A percentile compares a stretch with the other conserved stretches of the same genome.
Evolutionary conservation across 352 stramenopile species (phyloP).

Genomic region (Thraustochytrium sp.): DNA sequence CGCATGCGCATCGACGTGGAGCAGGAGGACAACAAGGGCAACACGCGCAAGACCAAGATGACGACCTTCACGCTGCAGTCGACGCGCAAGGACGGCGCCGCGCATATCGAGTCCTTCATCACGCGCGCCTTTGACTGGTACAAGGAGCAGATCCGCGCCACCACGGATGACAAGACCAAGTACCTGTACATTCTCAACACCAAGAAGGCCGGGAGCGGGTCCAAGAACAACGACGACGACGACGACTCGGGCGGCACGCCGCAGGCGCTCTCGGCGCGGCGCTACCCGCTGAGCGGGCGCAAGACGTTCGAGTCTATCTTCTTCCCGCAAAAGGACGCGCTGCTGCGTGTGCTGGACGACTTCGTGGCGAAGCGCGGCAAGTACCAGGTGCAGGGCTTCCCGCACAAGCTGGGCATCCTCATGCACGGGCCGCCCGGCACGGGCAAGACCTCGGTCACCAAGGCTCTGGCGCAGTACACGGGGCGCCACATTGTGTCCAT

Average conservation of each 20-base stretch:
- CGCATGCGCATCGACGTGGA: not conserved
- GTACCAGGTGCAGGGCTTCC: slow-evolving; percentile 75
- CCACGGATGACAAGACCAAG: slow-evolving; percentile 12
- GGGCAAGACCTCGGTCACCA: slow-evolving; percentile 81
- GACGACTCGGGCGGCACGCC: slow-evolving; percentile 46
- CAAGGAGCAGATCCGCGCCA: slow-evolving; percentile 45
- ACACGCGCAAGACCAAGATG: slow-evolving; percentile 40
- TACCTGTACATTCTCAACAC: slow-evolving; percentile 19
- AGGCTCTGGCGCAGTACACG: slow-evolving; percentile 69
- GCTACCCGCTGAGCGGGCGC: slow-evolving; percentile 60
- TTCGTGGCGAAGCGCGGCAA: slow-evolving; percentile 60
- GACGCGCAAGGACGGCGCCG: not conserved
- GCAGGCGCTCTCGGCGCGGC: not conserved
- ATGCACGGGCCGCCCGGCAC: slow-evolving; percentile 76
- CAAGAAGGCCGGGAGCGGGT: not conserved
- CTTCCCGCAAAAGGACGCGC: slow-evolving; percentile 58
- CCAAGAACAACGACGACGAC: not conserved
- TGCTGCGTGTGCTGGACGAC: slow-evolving; percentile 59
- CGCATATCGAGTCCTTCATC: slow-evolving; percentile 55
- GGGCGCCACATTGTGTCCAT: slow-evolving; percentile 69
- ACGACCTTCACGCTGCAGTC: slow-evolving; percentile 45
- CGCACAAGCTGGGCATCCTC: slow-evolving; percentile 76
- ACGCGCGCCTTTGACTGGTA: slow-evolving; percentile 56
- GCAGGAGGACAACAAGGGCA: not conserved
- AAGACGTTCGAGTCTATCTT: slow-evolving; percentile 69